Percentiles rank a stretch among this genome's conserved stretches.
Evolutionary conservation across 176 grass and related monocot species (phyloP).

Genomic region (Dactylis glomerata): DNA sequence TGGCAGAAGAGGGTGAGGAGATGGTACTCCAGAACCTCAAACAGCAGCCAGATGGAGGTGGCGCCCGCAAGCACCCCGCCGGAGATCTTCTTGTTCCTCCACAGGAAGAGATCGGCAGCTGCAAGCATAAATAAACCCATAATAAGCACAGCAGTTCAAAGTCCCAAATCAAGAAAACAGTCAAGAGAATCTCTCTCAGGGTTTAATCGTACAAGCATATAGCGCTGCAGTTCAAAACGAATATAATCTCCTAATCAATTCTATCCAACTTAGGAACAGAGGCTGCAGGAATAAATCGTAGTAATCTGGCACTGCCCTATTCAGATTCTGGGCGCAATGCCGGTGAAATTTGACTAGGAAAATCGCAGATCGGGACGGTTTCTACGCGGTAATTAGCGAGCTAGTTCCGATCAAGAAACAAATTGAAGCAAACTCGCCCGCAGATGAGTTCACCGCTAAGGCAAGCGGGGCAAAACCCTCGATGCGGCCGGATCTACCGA

Average conservation of each 20-base stretch:
- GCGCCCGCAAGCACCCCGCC: slow-evolving; percentile 51
- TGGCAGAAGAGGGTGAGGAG: slow-evolving; percentile 66
- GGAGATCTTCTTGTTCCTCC: slow-evolving; percentile 95
- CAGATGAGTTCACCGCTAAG: neutral
- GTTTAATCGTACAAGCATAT: neutral
- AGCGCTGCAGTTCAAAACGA: neutral
- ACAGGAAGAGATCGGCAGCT: slow-evolving; percentile 94
- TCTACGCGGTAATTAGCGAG: neutral
- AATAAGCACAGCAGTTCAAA: neutral
- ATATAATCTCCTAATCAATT: neutral
- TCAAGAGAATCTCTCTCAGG: neutral
- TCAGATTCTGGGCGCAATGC: neutral
- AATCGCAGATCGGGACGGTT: neutral
- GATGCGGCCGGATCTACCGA: slow-evolving; percentile 20
- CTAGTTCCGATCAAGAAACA: too few species aligned
- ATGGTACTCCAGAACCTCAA: slow-evolving; percentile 87
- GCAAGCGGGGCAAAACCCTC: neutral
- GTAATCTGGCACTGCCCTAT: neutral
- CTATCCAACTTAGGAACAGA: neutral
- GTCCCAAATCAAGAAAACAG: neutral
- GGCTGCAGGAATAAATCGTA: neutral
- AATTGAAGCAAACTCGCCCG: neutral
- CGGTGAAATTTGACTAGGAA: neutral
- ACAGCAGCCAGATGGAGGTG: slow-evolving; percentile 80
- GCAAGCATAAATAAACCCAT: slow-evolving; percentile 11